Percentiles rank a stretch among this genome's conserved stretches.
Conservation (phyloP, 1,139 yeast genomes). For the Meyerozyma guilliermondii region DNA sequence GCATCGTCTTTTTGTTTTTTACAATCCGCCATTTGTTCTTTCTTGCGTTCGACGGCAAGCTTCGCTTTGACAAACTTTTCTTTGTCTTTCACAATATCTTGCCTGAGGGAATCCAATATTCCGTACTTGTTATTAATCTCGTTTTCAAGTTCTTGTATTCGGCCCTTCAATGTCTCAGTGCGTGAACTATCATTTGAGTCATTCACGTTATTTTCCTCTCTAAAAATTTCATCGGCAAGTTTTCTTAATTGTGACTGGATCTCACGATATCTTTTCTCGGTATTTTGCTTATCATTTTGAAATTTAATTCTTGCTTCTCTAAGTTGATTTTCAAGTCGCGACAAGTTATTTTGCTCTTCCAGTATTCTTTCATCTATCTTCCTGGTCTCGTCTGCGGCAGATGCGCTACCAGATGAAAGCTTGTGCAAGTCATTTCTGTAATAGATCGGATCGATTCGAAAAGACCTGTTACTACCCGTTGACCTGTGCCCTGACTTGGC, state of each 20-base stretch:
- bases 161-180: constrained; percentile 25
- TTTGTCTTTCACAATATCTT: constrained; percentile 19
- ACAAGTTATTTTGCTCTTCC: constrained; percentile 10
- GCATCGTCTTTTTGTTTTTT: constrained; percentile 9
- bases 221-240: constrained; percentile 11
- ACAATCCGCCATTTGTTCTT: constrained; percentile 5
- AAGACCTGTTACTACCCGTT: constrained; percentile 33
- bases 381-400: constrained; percentile 15
- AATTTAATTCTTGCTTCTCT: constrained; percentile 11
- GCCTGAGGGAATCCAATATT: constrained; percentile 23
- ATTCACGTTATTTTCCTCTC: constrained; percentile 24
- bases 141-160: constrained; percentile 23
- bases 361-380: constrained; percentile 13
- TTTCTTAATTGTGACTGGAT: constrained; percentile 12
- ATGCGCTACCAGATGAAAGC: constrained; percentile 21
- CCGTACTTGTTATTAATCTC: constrained; percentile 24
- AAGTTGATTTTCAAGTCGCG: constrained; percentile 15
- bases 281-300: constrained; percentile 10
- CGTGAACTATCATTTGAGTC: constrained; percentile 32
- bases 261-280: constrained; percentile 13
- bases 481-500: constrained; percentile 38
- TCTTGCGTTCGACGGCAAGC: constrained; percentile 4
- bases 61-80: constrained; percentile 6
- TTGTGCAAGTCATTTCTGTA: constrained; percentile 29
- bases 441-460: constrained; percentile 57